These are phyloP conservation scores for Wakefieldia striispora DNA, from an alignment of 768 basidiomycete species.

Conservation along the genomic window DNA sequence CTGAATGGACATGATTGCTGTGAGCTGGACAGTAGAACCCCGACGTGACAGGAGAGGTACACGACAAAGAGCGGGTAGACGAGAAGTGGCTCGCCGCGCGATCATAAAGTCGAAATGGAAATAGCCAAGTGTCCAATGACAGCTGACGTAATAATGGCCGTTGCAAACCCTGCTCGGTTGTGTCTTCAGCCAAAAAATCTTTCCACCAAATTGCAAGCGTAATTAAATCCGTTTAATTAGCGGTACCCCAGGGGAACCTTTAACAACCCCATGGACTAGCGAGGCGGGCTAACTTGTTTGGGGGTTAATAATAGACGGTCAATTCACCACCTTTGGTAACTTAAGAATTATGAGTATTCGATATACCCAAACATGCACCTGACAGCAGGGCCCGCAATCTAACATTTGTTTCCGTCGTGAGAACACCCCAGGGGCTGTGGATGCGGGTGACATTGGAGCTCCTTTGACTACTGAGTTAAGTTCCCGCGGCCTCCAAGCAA, in stretches of 20 bases:
- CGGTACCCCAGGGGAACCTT: not conserved
- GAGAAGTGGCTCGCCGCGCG: constrained; percentile 16
- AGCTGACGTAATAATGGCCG: constrained; percentile 24
- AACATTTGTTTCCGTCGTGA: constrained; percentile 8
- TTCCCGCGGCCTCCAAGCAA: not conserved
- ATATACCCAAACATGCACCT: constrained; percentile 4
- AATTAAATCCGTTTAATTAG: constrained; percentile 3
- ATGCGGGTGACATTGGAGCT: no score
- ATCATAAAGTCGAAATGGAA: constrained; percentile 20
- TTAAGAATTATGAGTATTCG: no score
- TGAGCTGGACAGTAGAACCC: constrained; percentile 3
- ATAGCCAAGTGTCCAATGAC: not conserved
- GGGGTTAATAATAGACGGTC: not conserved
- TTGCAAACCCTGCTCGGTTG: no score
- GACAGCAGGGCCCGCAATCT: not conserved
- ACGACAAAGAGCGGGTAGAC: constrained; percentile 6
- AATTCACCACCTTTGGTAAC: not conserved
- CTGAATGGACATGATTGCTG: constrained; percentile 49
- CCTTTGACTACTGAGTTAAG: no score
- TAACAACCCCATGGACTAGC: no score
- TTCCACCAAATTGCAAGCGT: not conserved
- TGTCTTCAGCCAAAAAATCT: not conserved
- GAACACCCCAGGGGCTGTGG: not conserved
- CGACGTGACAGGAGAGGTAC: constrained; percentile 2
- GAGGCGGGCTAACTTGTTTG: not conserved